Base-by-base conservation (phyloP, 768 basidiomycete species). In the Podaxis pistillaris region DNA sequence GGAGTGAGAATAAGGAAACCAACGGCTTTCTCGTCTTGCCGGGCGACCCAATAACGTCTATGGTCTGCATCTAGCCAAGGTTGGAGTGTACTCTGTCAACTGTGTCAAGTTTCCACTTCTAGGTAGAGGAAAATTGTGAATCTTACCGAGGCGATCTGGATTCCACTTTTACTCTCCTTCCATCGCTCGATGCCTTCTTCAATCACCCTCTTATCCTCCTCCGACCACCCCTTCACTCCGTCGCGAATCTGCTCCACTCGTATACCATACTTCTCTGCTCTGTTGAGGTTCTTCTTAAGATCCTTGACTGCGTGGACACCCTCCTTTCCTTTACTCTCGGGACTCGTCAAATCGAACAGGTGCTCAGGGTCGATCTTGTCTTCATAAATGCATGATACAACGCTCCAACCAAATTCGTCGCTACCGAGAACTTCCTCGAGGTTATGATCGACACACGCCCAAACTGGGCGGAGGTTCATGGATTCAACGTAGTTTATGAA, bases 1-100 rank as follows among this genome's bases (percentile, higher is more conserved):
- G 79, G 79, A 3, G 84, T 79, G 19, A 86, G 75, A 55, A 86
- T 81, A 64, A 85, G 76, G 41, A 86, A 60, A 3, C 83, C 81
- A 4, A 84, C 73, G 24, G 71, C 74, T 64, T 73, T 66, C 3
- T 66, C 74, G 15, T 71, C 73, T 60, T 80, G 73, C 51, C 73
- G 72, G 0, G 86, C 85, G 8, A 83, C 66, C 79, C 84, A 88
- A 71, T 87, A 87, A 12, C 79, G 74, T 26, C 86, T 75, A 67
- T 88, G 84, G 49, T 79, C 74, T 28, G 75, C 70, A 68, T 88
- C 86, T 7, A 82, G 69, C 81, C 83, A 87, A 0, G 86, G 86
- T 58, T 79, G 74, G 46, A 83, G 70, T 1, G 79, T 78, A 0
- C 77, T 81, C 75, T 52, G 30, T 17, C 28, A 6, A 7, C 1